Evolutionary conservation across 495 filamentous ascomycete genomes (phyloP), one percentile per base, ranked within the genome.

Genomic region (Xylaria acuta): DNA sequence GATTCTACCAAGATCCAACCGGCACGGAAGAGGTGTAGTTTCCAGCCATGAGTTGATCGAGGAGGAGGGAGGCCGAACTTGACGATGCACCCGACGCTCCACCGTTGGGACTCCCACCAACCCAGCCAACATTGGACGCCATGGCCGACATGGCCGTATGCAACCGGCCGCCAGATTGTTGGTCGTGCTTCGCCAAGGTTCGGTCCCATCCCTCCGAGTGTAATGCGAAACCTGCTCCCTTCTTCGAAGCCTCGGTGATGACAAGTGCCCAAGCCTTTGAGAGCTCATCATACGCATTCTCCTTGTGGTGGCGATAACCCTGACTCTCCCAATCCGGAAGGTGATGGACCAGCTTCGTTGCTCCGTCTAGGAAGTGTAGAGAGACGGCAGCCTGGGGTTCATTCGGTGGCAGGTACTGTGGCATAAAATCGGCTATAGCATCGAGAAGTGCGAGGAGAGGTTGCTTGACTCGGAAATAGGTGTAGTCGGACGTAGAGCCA

Each of bases 171-270:
- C 90, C 91, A 16, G 93, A 94, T 67, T 90, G 91, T 72, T 95
- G 90, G 75, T 98, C 96, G 83, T 99, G 96, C 80, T 93, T 95
- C 2, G 88, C 83, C 59, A 99, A 83, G 75, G 89, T 94, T 81
- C 94, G 90, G 75, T 98, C 96, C 96, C 97, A 99, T 36, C 93
- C 93, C 30, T 92, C 94, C 73, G 94, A 93, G 76, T 98, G 95
- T 73, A 99, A 78, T 73, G 92, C 88, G 75, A 98, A 96, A 25
- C 96, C 96, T 49, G 93, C 97, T 7, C 94, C 95, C 65, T 92
- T 86, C 82, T 98, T 98, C 27, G 93, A 90, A 12, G 95, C 94
- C 79, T 98, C 96, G 43, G 90, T 91, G 67, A 99, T 94, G 53
- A 97, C 95, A 77, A 97, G 77, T 38, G 94, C 90, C 96, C 96